A percentile compares a stretch with the other conserved stretches of the same genome.
Evolutionary conservation across 2,329 filamentous ascomycete genomes (phyloP).

Genomic region (Ophiognomonia clavigignenti-juglandacearum): DNA sequence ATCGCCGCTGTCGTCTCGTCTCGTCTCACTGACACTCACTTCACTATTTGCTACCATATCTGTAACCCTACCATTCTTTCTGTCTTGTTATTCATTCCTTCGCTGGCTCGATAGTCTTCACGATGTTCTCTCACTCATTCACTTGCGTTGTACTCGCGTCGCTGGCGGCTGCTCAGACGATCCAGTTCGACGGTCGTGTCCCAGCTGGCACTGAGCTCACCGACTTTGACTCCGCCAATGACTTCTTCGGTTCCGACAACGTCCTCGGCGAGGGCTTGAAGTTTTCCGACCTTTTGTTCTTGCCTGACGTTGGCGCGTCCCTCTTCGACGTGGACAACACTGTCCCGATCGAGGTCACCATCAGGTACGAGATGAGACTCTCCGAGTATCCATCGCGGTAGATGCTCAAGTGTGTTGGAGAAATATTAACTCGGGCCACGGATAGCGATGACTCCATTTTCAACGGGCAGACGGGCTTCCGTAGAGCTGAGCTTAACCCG

Average conservation of each 20-base stretch:
- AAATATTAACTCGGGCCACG: too few relatives aligned
- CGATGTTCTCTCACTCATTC: neutral
- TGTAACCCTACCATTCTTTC: too few relatives aligned
- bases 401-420: neutral
- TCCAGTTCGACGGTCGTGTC: constrained; percentile 45
- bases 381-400: neutral
- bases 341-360: constrained; percentile 48
- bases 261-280: constrained; percentile 49
- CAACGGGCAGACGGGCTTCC: constrained; percentile 53
- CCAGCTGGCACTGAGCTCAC: constrained; percentile 30
- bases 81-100: too few relatives aligned
- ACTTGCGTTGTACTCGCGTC: neutral
- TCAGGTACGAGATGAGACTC: constrained; percentile 29
- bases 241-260: constrained; percentile 45
- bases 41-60: too few relatives aligned
- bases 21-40: too few relatives aligned
- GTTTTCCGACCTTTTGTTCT: constrained; percentile 45
- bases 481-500: constrained; percentile 53
- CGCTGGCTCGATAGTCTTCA: too few relatives aligned
- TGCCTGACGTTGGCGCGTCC: constrained; percentile 36
- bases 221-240: constrained; percentile 35
- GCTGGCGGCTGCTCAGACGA: constrained; percentile 15
- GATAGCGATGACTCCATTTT: constrained; percentile 55
- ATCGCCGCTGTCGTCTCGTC: too few relatives aligned
- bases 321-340: constrained; percentile 43